phyloP scores from a whole-genome alignment of 108 stramenopile species.

The Cyclotella baltica region DNA sequence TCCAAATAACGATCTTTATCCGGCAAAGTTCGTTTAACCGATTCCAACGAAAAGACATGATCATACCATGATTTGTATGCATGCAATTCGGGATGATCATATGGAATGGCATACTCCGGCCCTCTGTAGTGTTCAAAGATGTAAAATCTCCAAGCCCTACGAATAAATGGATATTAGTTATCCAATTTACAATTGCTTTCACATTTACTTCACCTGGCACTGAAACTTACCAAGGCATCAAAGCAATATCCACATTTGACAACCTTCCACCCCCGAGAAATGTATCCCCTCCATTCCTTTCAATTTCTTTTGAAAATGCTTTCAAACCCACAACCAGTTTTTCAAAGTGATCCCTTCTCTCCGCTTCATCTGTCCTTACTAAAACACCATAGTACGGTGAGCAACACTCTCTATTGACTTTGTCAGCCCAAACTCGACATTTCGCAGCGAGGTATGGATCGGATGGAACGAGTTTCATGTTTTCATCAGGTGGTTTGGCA shows the following conservation, averaged over 20 bases:
- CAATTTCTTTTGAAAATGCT: conserved; percentile 68
- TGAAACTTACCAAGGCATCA: conserved; percentile 71
- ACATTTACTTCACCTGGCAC: too few relatives aligned
- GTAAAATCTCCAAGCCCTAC: conserved; percentile 63
- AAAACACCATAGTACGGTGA: conserved; percentile 85
- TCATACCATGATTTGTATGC: conserved; percentile 82
- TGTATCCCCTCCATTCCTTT: conserved; percentile 59
- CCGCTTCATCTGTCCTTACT: conserved; percentile 72
- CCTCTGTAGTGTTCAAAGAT: conserved; percentile 89
- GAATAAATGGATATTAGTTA: too few relatives aligned
- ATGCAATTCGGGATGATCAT: conserved; percentile 54
- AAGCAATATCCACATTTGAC: conserved; percentile 69
- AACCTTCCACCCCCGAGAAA: conserved; percentile 71
- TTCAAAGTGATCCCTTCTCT: conserved; percentile 70
- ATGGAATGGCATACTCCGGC: conserved; percentile 64
- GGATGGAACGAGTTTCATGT: conserved; percentile 58
- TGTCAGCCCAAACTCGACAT: conserved; percentile 74
- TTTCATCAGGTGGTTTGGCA: conserved; percentile 59
- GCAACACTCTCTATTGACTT: conserved; percentile 84
- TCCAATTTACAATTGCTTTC: too few relatives aligned
- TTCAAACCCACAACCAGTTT: conserved; percentile 67
- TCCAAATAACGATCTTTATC: conserved; percentile 84
- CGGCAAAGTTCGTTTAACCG: conserved; percentile 78
- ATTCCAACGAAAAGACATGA: conserved; percentile 71
- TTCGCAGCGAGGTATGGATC: conserved; percentile 83